Percentiles rank a stretch among this genome's conserved stretches.
These are phyloP conservation scores for Sequoia sempervirens DNA, from an alignment of 75 land plant species.

Conservation along the genomic window DNA sequence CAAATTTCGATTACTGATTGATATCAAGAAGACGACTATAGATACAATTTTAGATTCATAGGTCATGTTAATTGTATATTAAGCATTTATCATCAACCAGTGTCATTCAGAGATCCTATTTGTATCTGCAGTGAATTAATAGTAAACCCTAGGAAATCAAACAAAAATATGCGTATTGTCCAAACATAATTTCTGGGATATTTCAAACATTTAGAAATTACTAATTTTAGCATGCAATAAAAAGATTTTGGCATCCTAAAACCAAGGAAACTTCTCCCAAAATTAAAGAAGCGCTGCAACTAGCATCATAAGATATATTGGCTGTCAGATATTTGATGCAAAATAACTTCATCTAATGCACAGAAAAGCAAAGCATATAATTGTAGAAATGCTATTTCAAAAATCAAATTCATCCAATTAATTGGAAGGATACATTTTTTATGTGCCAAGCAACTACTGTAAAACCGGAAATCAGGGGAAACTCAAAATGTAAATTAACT, in stretches of 20 bases:
- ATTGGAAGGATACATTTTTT: not conserved
- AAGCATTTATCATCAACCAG: not conserved
- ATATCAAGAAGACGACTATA: not conserved
- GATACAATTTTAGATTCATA: not conserved
- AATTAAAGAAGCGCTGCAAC: not conserved
- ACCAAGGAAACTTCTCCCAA: not conserved
- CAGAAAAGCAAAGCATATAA: not conserved
- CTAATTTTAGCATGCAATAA: not conserved
- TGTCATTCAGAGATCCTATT: no score
- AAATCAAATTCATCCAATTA: not conserved
- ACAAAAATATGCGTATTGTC: no score
- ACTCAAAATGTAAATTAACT: conserved; percentile 16
- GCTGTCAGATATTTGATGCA: not conserved
- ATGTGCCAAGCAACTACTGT: not conserved
- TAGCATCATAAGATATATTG: not conserved
- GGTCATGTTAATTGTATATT: not conserved
- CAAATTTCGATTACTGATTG: not conserved
- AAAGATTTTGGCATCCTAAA: not conserved
- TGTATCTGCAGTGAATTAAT: no score
- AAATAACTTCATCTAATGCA: not conserved
- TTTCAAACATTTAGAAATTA: not conserved
- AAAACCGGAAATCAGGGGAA: not conserved
- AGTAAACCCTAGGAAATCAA: no score
- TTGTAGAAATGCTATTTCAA: not conserved
- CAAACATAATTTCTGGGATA: no score